A percentile compares a stretch with the other conserved stretches of the same genome.
Conservation (phyloP, 768 basidiomycete species). For the Pisolithus albus region DNA sequence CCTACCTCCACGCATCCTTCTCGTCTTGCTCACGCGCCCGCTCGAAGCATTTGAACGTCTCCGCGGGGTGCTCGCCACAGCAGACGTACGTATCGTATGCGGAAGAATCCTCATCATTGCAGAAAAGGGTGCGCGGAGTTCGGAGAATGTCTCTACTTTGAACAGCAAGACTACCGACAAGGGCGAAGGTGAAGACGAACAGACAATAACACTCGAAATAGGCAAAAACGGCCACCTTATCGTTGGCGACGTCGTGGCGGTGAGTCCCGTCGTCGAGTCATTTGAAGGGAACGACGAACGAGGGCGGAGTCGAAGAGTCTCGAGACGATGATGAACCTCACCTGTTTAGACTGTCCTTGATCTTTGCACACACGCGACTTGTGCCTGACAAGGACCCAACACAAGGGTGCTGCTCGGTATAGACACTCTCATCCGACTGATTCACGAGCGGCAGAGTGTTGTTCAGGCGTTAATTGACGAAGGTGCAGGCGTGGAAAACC, state of each 20-base stretch:
- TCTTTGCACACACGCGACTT: no score
- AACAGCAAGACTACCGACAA: constrained; percentile 3
- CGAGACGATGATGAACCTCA: constrained; percentile 19
- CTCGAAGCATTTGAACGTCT: constrained; percentile 43
- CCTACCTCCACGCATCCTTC: constrained; percentile 47
- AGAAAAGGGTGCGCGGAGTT: constrained; percentile 22
- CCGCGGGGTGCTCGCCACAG: constrained; percentile 1
- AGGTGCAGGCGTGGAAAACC: no score
- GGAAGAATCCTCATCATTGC: constrained; percentile 62
- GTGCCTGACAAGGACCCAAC: no score
- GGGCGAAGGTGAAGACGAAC: constrained; percentile 33
- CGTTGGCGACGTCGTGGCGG: constrained; percentile 14
- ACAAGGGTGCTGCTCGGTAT: constrained; percentile 22
- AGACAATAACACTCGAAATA: constrained; percentile 27
- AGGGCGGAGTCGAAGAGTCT: constrained; percentile 32
- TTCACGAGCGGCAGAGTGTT: constrained; percentile 51
- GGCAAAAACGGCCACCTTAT: constrained; percentile 22
- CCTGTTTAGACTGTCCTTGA: background rate
- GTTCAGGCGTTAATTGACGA: constrained; percentile 17
- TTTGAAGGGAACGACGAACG: constrained; percentile 15
- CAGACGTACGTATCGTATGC: constrained; percentile 79
- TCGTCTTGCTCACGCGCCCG: constrained; percentile 52
- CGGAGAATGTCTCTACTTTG: background rate
- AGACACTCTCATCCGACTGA: constrained; percentile 51
- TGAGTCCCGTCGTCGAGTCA: constrained; percentile 7